phyloP scores from a whole-genome alignment of 1,284 basidiomycete species.

The Rhodotorula glutinis region DNA sequence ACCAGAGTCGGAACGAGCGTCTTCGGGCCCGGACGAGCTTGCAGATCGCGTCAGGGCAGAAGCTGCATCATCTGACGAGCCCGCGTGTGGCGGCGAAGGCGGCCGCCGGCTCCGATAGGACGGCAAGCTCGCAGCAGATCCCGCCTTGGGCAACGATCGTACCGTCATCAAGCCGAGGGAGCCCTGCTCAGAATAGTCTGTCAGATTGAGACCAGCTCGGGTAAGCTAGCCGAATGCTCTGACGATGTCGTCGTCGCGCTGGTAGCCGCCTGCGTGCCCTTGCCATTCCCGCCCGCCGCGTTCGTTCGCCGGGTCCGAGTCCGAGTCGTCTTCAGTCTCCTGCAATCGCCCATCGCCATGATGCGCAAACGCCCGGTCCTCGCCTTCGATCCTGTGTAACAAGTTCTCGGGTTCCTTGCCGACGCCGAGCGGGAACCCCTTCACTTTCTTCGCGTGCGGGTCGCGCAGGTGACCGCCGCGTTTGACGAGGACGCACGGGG shows the following conservation, averaged over 20 bases:
- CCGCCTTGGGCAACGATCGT: slow-evolving; percentile 10
- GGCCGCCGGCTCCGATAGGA: neutral
- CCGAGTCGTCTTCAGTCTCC: neutral
- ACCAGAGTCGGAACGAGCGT: too few relatives aligned
- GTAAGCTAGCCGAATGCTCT: too few relatives aligned
- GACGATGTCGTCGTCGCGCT: slow-evolving; percentile 12
- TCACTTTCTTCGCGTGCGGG: slow-evolving; percentile 18
- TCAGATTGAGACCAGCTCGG: too few relatives aligned
- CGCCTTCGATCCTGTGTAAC: neutral
- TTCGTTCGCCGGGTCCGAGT: neutral
- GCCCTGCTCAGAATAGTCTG: neutral
- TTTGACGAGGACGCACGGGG: slow-evolving; percentile 22
- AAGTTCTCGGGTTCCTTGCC: neutral
- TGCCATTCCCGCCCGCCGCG: neutral
- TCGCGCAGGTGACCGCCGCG: slow-evolving; percentile 27
- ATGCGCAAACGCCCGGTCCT: neutral
- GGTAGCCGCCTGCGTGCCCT: slow-evolving; percentile 15
- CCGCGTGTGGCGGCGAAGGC: neutral
- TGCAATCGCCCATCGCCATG: neutral
- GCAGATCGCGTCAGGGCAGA: neutral
- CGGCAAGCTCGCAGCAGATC: neutral
- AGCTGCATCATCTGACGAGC: neutral
- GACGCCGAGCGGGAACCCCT: slow-evolving; percentile 6
- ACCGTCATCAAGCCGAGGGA: slow-evolving; percentile 9
- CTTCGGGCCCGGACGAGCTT: neutral